These are phyloP conservation scores for Apiospora kogelbergensis DNA, from an alignment of 2,329 filamentous ascomycete genomes.

Conservation along the genomic window DNA sequence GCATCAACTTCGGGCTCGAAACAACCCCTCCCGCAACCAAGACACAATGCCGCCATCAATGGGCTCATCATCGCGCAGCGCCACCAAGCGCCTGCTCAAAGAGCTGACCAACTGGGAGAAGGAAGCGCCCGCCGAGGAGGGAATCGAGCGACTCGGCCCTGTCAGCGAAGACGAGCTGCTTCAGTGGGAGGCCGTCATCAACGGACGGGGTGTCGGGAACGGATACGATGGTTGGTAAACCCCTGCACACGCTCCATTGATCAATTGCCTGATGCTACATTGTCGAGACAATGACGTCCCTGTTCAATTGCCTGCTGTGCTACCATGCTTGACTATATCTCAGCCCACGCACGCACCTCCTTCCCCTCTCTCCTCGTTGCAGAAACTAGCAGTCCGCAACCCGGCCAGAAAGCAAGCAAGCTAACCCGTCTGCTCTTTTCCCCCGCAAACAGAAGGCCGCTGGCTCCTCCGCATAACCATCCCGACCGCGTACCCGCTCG, in stretches of 20 bases:
- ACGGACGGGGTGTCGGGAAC: slow-evolving; percentile 53
- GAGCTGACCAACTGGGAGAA: slow-evolving; percentile 55
- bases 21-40: background rate
- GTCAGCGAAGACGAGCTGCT: slow-evolving; percentile 54
- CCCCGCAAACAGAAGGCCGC: slow-evolving; percentile 55
- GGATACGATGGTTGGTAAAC: slow-evolving; percentile 54
- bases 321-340: background rate
- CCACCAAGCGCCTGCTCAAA: slow-evolving; percentile 57
- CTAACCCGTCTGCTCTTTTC: background rate
- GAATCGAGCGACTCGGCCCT: slow-evolving; percentile 60
- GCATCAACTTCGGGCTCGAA: background rate
- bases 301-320: background rate
- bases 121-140: slow-evolving; percentile 49
- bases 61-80: slow-evolving; percentile 41
- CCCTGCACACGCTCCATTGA: background rate
- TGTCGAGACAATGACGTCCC: background rate
- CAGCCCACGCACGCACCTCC: background rate
- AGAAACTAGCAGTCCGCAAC: no score
- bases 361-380: background rate
- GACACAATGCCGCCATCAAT: slow-evolving; percentile 16
- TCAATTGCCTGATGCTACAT: background rate
- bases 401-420: background rate
- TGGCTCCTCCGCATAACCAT: slow-evolving; percentile 82
- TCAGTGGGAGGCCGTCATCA: slow-evolving; percentile 60
- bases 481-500: slow-evolving; percentile 75